Conservation (phyloP, 176 grass and related monocot species). For the Carex myosuroides region DNA sequence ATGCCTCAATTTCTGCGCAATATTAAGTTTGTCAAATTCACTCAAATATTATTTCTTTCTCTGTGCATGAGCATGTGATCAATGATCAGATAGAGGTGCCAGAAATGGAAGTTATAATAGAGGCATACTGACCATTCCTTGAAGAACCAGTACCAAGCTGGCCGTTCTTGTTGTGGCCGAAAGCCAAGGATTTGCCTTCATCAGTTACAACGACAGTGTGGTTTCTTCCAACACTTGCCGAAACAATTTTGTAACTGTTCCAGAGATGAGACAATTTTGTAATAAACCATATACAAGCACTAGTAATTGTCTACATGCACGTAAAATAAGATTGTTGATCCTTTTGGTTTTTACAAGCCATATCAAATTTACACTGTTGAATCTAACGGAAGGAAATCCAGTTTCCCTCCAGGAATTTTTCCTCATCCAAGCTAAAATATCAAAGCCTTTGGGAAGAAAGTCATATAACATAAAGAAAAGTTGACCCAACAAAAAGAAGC, state of each 20-base stretch:
- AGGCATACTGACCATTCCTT: constrained; percentile 50
- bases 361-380: background rate
- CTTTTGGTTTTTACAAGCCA: background rate
- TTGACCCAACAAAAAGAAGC: background rate
- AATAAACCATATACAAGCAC: background rate
- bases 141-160: constrained; percentile 79
- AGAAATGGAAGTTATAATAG: constrained; percentile 4
- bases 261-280: constrained; percentile 17
- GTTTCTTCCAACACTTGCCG: constrained; percentile 68
- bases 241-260: constrained; percentile 57
- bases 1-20: constrained; percentile 72
- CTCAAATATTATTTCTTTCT: background rate
- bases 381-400: background rate
- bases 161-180: constrained; percentile 86
- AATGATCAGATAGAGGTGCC: background rate
- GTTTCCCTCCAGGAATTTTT: background rate
- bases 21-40: constrained; percentile 24
- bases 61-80: too few species aligned
- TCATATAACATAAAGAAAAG: background rate
- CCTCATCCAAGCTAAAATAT: constrained; percentile 1
- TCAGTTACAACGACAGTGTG: constrained; percentile 86
- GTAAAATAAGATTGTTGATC: background rate
- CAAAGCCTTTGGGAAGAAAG: background rate
- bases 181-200: constrained; percentile 72
- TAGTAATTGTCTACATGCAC: background rate